phyloP scores from a whole-genome alignment of 75 land plant genomes.

The Sequoiadendron giganteum region DNA sequence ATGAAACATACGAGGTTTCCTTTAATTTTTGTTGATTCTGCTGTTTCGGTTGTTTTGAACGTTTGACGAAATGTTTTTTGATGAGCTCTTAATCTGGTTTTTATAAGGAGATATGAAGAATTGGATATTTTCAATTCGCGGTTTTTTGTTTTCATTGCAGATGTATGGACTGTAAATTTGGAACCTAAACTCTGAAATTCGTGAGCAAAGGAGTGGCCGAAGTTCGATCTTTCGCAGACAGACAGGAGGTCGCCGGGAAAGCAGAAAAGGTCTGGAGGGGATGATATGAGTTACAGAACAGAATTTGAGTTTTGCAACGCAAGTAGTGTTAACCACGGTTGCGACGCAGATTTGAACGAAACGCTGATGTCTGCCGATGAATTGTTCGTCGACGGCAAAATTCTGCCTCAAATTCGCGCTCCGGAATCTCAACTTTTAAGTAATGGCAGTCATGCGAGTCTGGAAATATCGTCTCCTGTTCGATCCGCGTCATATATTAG shows the following conservation, averaged over 20 bases:
- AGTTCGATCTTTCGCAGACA: background rate
- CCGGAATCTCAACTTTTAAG: background rate
- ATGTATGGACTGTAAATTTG: background rate
- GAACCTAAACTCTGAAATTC: background rate
- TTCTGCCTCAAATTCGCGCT: background rate
- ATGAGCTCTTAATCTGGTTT: background rate
- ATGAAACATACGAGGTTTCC: no score
- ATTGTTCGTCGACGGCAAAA: slow-evolving; percentile 1
- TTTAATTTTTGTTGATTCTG: no score
- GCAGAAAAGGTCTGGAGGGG: background rate
- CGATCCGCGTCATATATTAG: background rate
- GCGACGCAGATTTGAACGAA: no score
- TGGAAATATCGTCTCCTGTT: background rate
- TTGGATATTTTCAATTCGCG: background rate
- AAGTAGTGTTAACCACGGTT: background rate
- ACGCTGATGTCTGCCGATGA: background rate
- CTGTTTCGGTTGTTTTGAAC: no score
- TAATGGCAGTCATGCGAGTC: background rate
- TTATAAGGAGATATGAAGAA: no score
- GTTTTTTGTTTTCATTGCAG: background rate
- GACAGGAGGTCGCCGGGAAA: background rate
- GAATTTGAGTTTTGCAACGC: background rate
- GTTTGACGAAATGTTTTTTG: background rate
- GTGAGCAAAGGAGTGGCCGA: background rate
- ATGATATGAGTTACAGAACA: background rate